These are phyloP conservation scores for Ceratobasidium sp. DNA, from an alignment of 1,284 basidiomycete species.

Conservation along the genomic window DNA sequence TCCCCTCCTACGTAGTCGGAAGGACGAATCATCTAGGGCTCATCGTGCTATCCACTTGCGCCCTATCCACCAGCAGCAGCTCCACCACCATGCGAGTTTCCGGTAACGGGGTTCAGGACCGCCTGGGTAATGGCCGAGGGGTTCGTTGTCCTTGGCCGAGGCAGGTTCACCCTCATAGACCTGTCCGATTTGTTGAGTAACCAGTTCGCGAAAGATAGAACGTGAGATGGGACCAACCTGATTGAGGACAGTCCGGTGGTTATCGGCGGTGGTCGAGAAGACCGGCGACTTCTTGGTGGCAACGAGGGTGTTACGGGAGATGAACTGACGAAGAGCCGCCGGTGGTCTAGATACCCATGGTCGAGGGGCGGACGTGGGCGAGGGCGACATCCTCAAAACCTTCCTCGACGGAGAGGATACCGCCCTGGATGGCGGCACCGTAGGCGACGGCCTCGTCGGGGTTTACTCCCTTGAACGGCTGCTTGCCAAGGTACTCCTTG, in stretches of 20 bases:
- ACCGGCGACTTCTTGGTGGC: slow-evolving; percentile 98
- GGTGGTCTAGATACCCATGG: slow-evolving; percentile 97
- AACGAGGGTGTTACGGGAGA: slow-evolving; percentile 96
- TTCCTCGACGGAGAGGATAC: slow-evolving; percentile 92
- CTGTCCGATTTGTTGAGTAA: slow-evolving; percentile 52
- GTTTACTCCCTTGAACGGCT: slow-evolving; percentile 94
- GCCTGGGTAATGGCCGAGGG: slow-evolving; percentile 86
- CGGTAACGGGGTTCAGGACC: slow-evolving; percentile 79
- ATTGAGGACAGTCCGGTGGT: slow-evolving; percentile 92
- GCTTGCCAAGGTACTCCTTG: slow-evolving; percentile 95
- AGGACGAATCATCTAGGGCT: slow-evolving; percentile 25
- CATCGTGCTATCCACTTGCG: slow-evolving; percentile 31
- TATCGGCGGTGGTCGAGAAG: slow-evolving; percentile 97
- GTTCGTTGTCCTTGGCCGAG: slow-evolving; percentile 97
- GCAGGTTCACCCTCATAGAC: slow-evolving; percentile 96
- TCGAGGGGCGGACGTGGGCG: slow-evolving; percentile 95
- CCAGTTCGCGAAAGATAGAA: slow-evolving; percentile 53
- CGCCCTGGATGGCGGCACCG: slow-evolving; percentile 97
- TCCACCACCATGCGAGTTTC: slow-evolving; percentile 75
- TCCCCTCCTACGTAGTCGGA: no score
- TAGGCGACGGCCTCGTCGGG: slow-evolving; percentile 96
- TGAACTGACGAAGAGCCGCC: slow-evolving; percentile 98
- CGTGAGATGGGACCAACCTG: slow-evolving; percentile 58
- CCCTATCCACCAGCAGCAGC: not conserved
- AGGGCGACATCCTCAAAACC: slow-evolving; percentile 88